Percentiles rank a stretch among this genome's conserved stretches.
Conservation (phyloP, 192 early-diverging fungal genomes). For the Mortierella hygrophila region DNA sequence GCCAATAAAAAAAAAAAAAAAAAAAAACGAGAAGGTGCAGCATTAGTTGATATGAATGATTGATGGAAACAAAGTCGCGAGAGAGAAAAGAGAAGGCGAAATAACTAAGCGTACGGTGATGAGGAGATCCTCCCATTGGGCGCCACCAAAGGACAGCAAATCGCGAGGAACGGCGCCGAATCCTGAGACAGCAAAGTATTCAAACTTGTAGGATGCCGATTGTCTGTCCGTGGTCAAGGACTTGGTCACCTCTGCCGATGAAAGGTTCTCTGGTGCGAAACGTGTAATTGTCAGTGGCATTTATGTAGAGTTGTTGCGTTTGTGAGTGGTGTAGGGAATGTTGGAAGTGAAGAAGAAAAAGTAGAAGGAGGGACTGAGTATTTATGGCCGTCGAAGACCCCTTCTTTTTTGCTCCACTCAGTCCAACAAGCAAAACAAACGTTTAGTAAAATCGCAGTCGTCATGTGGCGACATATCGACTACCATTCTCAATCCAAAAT, state of each 20-base stretch:
- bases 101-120: constrained; percentile 11
- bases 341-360: neutral
- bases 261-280: constrained; percentile 46
- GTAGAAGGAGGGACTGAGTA: neutral
- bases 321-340: neutral
- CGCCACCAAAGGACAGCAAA: constrained; percentile 29
- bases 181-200: constrained; percentile 22
- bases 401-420: no score
- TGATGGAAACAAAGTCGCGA: neutral
- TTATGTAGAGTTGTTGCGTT: neutral
- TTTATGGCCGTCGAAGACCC: neutral
- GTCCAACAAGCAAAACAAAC: no score
- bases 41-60: neutral
- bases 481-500: neutral
- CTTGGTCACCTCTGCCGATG: constrained; percentile 33
- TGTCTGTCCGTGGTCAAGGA: neutral
- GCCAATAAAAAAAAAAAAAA: neutral
- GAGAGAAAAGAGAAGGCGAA: neutral
- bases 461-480: neutral
- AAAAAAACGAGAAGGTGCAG: neutral
- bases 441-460: neutral
- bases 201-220: constrained; percentile 22
- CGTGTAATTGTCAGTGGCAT: constrained; percentile 26
- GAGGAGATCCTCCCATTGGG: constrained; percentile 29
- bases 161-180: constrained; percentile 26